Conservation (phyloP, 345 rosid species). For the Capsella bursapastoris region DNA sequence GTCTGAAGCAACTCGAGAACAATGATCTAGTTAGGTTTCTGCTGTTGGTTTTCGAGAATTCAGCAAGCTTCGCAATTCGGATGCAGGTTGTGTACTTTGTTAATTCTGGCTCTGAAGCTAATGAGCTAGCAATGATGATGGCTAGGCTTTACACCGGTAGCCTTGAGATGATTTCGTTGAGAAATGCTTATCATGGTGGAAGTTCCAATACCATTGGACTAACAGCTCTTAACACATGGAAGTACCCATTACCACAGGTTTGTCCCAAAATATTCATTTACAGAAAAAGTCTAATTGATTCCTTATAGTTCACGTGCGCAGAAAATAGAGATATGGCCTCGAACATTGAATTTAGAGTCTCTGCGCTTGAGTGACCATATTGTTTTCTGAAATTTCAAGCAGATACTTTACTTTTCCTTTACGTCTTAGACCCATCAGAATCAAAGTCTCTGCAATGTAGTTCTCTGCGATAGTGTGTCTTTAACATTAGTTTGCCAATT, state of each 20-base stretch:
- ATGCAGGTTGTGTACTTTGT: constrained; percentile 92
- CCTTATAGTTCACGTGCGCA: not conserved
- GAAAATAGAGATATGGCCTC: not conserved
- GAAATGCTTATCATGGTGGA: constrained; percentile 99
- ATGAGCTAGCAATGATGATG: constrained; percentile 95
- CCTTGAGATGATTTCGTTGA: constrained; percentile 86
- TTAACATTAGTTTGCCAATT: constrained; percentile 4
- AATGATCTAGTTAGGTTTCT: not conserved
- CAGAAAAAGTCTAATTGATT: not conserved
- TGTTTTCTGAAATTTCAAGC: not conserved
- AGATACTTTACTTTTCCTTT: not conserved
- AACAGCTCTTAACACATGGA: constrained; percentile 91
- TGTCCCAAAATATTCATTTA: constrained; percentile 10
- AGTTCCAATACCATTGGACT: constrained; percentile 87
- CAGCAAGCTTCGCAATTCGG: constrained; percentile 21
- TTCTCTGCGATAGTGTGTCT: constrained; percentile 8
- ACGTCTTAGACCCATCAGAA: not conserved
- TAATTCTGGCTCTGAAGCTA: constrained; percentile 94
- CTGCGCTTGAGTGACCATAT: constrained; percentile 10
- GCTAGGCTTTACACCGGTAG: constrained; percentile 82
- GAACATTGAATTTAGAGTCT: not conserved
- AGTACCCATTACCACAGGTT: constrained; percentile 94
- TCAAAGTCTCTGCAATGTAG: constrained; percentile 1
- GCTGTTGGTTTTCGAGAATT: constrained; percentile 8
- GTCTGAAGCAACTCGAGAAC: constrained; percentile 3